A percentile compares a stretch with the other conserved stretches of the same genome.
Evolutionary conservation across 108 stramenopile genomes (phyloP).

Genomic region (Nitzschia sp.): DNA sequence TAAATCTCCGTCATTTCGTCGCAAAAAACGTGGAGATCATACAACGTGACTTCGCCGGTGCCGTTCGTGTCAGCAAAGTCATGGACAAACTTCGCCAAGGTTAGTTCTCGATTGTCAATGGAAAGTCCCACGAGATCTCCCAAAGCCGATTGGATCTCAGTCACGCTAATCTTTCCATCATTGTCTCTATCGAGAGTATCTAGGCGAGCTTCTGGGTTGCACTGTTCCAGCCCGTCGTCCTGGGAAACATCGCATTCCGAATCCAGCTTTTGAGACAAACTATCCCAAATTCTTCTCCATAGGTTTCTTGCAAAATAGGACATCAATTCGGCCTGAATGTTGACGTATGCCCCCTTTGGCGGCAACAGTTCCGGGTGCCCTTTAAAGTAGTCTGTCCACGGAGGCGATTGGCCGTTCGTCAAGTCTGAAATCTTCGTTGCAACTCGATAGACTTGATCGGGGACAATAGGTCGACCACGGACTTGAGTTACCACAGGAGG

Average conservation of each 20-base stretch:
- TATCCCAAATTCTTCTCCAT: constrained; percentile 45
- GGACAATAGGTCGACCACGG: constrained; percentile 36
- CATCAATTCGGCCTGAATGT: constrained; percentile 58
- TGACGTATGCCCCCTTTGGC: constrained; percentile 48
- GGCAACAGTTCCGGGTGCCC: constrained; percentile 38
- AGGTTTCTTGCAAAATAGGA: constrained; percentile 50
- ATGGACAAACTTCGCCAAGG: constrained; percentile 45
- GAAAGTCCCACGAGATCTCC: constrained; percentile 37
- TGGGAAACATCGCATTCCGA: constrained; percentile 15
- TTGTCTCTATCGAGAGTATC: constrained; percentile 30
- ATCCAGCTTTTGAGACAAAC: constrained; percentile 7
- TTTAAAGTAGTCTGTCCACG: constrained; percentile 49
- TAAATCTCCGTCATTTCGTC: constrained; percentile 30
- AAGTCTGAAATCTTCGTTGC: constrained; percentile 55
- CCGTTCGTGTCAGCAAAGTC: constrained; percentile 41
- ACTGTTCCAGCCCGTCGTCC: not conserved
- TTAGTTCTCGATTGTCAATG: constrained; percentile 34
- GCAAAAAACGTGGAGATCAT: constrained; percentile 45
- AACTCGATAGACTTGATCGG: constrained; percentile 41
- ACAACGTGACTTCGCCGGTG: constrained; percentile 36
- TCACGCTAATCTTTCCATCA: constrained; percentile 40
- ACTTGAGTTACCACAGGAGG: constrained; percentile 41
- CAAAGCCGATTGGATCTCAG: constrained; percentile 46
- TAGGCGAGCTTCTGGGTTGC: constrained; percentile 35
- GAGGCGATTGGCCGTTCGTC: constrained; percentile 53